Evolutionary conservation across 768 basidiomycete genomes (phyloP), one percentile per base, ranked within the genome.

Genomic region (Serpula lacrymans): DNA sequence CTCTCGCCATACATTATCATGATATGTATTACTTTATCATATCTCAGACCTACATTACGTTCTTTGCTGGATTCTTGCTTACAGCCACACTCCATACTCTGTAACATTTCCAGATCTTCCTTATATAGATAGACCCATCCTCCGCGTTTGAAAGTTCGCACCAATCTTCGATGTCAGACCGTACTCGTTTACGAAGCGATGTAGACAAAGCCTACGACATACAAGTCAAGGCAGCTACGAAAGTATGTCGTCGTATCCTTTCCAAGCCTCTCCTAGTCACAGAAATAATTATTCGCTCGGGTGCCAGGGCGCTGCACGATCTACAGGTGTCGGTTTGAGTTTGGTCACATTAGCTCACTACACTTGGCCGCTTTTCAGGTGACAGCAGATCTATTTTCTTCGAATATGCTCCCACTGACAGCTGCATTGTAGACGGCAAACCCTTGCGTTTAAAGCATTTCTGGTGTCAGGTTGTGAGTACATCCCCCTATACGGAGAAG

Each of bases 401-500:
- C 25, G 24, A 28, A 40, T 41, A 23, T 32, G 50, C 20, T 30
- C 22, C 3, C 22, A 33, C 27, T n/a, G 36, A 18, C 33, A 22
- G 44, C 17, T 18, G 43, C 21, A 24, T 41, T 42, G 34, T 47
- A 90, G 89, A 47, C 79, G 83, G 16, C 89, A 90, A 59, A 85
- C 87, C 0, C 69, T 88, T 14, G 77, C 85, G 3, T 79, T 90
- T 70, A 93, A 93, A 60, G 78, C 74, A 1, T 92, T 88, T 57
- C 63, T 92, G 4, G 74, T 89, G 6, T 79, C 80, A 22, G 74
- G 77, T 41, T 80, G 88, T 89, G 53, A 50, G 78, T 70, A 17
- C 33, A 28, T 20, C 32, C 12, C 29, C 13, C 22, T 2, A 8
- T n/a, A n/a, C n/a, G n/a, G n/a, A n/a, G n/a, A n/a, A n/a, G n/a